These are phyloP conservation scores for Spencermartinsiella europaea DNA, from an alignment of 805 yeast species.

Conservation along the genomic window DNA sequence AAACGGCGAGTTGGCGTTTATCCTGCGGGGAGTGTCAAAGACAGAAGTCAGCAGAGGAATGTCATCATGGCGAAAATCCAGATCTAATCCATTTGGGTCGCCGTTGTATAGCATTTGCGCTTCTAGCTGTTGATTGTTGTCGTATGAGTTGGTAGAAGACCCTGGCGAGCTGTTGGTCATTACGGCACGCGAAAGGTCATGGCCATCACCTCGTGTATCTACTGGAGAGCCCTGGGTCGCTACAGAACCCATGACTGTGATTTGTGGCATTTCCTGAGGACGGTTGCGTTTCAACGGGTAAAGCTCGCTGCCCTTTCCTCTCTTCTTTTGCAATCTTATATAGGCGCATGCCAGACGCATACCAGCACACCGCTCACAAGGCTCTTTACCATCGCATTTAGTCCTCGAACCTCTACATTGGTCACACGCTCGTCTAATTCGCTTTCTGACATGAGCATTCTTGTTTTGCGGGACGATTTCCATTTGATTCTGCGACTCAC, in stretches of 20 bases:
- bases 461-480: not conserved
- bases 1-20: constrained; percentile 9
- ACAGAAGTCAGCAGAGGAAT: constrained; percentile 5
- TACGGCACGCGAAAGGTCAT: not conserved
- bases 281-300: constrained; percentile 4
- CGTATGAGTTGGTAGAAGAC: not conserved
- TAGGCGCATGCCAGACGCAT: constrained; percentile 6
- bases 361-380: constrained; percentile 39
- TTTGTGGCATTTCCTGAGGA: not conserved
- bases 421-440: constrained; percentile 39
- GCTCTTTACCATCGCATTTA: constrained; percentile 43
- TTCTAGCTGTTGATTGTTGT: not conserved
- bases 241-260: not conserved
- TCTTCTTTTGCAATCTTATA: constrained; percentile 2
- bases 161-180: constrained; percentile 1
- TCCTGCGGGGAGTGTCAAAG: constrained; percentile 11
- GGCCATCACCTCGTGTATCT: not conserved
- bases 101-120: not conserved
- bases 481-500: not conserved
- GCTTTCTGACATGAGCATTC: constrained; percentile 1
- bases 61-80: not conserved
- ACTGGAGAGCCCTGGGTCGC: no score
- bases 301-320: constrained; percentile 12
- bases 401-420: constrained; percentile 41
- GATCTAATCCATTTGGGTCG: not conserved